Evolutionary conservation across 345 rosid species (phyloP), one percentile per base, ranked within the genome.

Genomic region (Rhizophora apiculata): DNA sequence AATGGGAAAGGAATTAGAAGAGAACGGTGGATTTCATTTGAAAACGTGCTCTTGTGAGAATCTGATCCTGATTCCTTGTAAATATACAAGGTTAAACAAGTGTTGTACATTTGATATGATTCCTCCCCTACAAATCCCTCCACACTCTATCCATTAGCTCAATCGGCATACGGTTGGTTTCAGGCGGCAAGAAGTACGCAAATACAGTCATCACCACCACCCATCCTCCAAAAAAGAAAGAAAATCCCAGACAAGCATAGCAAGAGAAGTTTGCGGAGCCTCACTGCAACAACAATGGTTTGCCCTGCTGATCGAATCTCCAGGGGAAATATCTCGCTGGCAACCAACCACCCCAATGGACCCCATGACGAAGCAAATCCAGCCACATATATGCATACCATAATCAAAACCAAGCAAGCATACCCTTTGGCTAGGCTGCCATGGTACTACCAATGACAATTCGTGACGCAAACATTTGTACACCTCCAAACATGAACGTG

Each of bases 391-490:
- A 78, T 31, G 29, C 85, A 72, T 71, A 85, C 77, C 69, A 77
- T 31, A 6, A 70, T 10, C 69, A 85, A 29, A 11, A 82, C 66
- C 46, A 63, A 13, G 27, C 69, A 79, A 19, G 88, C 85, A 2
- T 80, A 76, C 34, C 76, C 64, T 74, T 74, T 74, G 27, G 73
- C 68, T 31, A 91, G n/a, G 20, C 75, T 78, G 1, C 92, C 97
- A 21, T 65, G 0, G 83, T 67, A 18, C 74, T 79, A n/a, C 94
- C 94, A 0, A 89, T 68, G n/a, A 73, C 46, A 8, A 81, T 37
- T 66, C 88, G 96, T 4, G 94, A 83, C 60, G 65, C 62, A 31
- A 92, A 39, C 97, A 89, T 92, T 60, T 83, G 92, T 4, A 75
- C 37, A 22, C 92, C 89, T 7, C 95, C 88, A 0, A 76, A 21